Conservation (phyloP, 1,139 yeast species). For the Hyphopichia wangnamkhiaoensis region DNA sequence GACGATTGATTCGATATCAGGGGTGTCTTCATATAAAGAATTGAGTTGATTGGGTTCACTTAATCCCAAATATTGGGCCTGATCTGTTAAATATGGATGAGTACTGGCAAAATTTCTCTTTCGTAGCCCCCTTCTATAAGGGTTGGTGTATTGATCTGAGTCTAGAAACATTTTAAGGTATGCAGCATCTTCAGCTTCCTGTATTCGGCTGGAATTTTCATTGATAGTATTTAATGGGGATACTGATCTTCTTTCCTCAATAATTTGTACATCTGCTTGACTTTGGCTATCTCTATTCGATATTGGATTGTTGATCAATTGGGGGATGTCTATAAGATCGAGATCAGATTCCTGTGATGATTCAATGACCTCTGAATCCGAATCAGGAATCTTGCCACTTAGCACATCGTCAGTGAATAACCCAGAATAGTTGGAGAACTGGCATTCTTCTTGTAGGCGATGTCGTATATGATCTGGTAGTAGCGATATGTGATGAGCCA, state of each 20-base stretch:
- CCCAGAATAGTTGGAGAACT: background rate
- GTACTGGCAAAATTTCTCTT: constrained; percentile 48
- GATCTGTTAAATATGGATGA: constrained; percentile 51
- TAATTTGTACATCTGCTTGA: background rate
- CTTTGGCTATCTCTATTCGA: background rate
- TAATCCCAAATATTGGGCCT: constrained; percentile 47
- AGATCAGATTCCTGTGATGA: constrained; percentile 4
- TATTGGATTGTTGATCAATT: background rate
- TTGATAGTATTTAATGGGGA: background rate
- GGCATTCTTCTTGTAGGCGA: background rate
- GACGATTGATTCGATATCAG: constrained; percentile 36
- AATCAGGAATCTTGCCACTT: background rate
- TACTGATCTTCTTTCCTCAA: background rate
- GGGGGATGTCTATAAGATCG: constrained; percentile 3
- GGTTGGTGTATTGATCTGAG: constrained; percentile 1
- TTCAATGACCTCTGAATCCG: background rate
- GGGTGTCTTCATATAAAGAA: constrained; percentile 37
- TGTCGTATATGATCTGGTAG: constrained; percentile 3
- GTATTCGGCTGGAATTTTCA: background rate
- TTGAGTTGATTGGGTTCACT: constrained; percentile 38
- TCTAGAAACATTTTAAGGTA: constrained; percentile 10
- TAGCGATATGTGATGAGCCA: constrained; percentile 2
- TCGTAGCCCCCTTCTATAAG: constrained; percentile 35
- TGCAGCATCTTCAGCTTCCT: constrained; percentile 9
- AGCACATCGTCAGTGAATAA: background rate